These are phyloP conservation scores for Colletotrichum sidae DNA, from an alignment of 2,329 filamentous ascomycete species.

Conservation along the genomic window DNA sequence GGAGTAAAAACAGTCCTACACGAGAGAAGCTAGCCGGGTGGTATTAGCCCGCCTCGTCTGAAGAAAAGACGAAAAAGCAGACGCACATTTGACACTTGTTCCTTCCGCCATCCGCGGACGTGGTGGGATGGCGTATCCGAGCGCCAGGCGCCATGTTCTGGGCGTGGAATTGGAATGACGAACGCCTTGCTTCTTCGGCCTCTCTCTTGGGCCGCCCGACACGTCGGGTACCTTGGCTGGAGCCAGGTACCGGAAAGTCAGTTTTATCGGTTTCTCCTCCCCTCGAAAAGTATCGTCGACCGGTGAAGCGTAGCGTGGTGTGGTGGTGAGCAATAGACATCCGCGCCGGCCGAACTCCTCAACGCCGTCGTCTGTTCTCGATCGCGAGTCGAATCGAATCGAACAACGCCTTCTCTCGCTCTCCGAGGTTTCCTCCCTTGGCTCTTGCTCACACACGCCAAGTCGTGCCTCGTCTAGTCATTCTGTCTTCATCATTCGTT, in stretches of 20 bases:
- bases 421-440: background rate
- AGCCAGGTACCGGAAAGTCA: too few relatives aligned
- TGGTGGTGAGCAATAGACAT: slow-evolving; percentile 19
- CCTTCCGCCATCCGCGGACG: slow-evolving; percentile 2
- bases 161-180: slow-evolving; percentile 23
- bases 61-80: background rate
- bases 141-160: background rate
- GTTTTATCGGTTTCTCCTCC: too few relatives aligned
- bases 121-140: slow-evolving; percentile 5
- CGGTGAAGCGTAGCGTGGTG: background rate
- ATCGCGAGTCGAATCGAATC: background rate
- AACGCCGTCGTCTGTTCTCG: slow-evolving; percentile 10
- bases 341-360: slow-evolving; percentile 3
- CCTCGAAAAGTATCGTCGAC: too few relatives aligned
- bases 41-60: slow-evolving; percentile 1
- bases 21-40: too few relatives aligned
- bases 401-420: background rate
- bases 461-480: background rate
- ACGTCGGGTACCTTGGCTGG: background rate
- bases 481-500: background rate
- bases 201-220: background rate
- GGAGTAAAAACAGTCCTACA: too few relatives aligned
- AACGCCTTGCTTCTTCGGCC: slow-evolving; percentile 12
- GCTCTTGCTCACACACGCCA: too few relatives aligned
- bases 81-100: slow-evolving; percentile 3